phyloP scores from a whole-genome alignment of 805 yeast species.

The Ogataea wickerhamii region DNA sequence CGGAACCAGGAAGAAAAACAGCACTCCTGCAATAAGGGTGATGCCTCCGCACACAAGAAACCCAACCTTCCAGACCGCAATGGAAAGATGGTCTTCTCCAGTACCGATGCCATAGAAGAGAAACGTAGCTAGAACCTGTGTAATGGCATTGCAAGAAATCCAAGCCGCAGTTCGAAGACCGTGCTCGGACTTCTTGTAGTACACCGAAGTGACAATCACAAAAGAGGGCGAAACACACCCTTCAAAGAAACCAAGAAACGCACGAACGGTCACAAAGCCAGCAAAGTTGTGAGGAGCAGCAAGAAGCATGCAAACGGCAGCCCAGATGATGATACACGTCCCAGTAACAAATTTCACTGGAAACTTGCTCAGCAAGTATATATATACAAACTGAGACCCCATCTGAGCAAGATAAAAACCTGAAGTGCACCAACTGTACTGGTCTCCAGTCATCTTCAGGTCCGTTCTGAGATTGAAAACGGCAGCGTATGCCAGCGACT shows the following conservation, averaged over 20 bases:
- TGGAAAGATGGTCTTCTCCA: constrained; percentile 35
- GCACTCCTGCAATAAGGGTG: constrained; percentile 49
- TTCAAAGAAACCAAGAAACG: constrained; percentile 48
- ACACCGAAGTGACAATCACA: constrained; percentile 51
- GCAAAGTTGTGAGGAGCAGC: constrained; percentile 38
- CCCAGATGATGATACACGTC: constrained; percentile 48
- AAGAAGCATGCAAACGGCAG: constrained; percentile 46
- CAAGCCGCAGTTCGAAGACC: constrained; percentile 31
- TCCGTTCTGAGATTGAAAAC: constrained; percentile 53
- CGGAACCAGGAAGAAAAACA: constrained; percentile 50
- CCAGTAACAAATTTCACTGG: constrained; percentile 56
- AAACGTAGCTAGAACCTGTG: constrained; percentile 43
- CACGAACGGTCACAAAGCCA: constrained; percentile 43
- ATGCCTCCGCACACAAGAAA: constrained; percentile 61
- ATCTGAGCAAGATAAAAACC: constrained; percentile 40
- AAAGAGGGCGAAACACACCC: constrained; percentile 54
- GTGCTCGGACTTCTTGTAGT: constrained; percentile 48
- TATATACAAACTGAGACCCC: constrained; percentile 57
- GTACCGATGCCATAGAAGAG: constrained; percentile 51
- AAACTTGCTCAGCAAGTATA: constrained; percentile 48
- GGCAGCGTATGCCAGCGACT: constrained; percentile 51
- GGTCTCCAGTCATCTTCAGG: constrained; percentile 44
- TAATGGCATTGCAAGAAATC: constrained; percentile 41
- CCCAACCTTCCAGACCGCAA: constrained; percentile 58
- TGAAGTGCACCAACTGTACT: constrained; percentile 33